Base-by-base conservation (phyloP, 805 yeast genomes). In the Candida oleophila region DNA sequence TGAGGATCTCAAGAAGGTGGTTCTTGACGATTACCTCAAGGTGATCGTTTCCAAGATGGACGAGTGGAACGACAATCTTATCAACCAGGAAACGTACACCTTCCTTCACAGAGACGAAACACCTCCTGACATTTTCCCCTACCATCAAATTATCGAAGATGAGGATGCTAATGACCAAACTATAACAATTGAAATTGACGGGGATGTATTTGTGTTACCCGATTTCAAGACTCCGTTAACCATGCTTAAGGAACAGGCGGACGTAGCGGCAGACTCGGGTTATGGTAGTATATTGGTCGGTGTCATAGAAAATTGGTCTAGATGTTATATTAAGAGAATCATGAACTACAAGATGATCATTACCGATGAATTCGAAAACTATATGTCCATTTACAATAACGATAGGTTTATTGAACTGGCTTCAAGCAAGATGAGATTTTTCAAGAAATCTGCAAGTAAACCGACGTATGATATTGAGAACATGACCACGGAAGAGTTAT, bases 201-300 rank as follows among this genome's bases (percentile, higher is more conserved):
- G 81, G 12, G 70, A 78, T 14, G 73, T 70, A 2, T 74, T 74
- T 43, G 89, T 84, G 21, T 68, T 89, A 46, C 89, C 89, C 46
- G 94, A 89, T 46, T 86, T 89, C 44, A 85, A 82, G 49, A 83
- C 86, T 3, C 83, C 90, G 22, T 83, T 87, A 61, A 81, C 87
- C 50, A 85, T 89, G 84, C 80, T 89, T 48, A 83, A 85, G n/a
- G 96, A 89, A 59, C 96, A 90, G 62, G 84, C 89, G 14, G 95
- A 87, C 50, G 91, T 87, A 4, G 94, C 96, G 0, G 87, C 90
- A 0, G 91, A 85, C 28, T 82, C 92, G 2, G 88, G 89, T 3
- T 90, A 87, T 63, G 89, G 90, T 4, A 78, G 83, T 51, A 86
- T 89, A 22, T 71, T 89, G 30, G 82, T 83, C 11, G 94, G 92